Evolutionary conservation across 2,329 filamentous ascomycete species (phyloP), one percentile per base, ranked within the genome.

Genomic region (Arthrinium phaeospermum): DNA sequence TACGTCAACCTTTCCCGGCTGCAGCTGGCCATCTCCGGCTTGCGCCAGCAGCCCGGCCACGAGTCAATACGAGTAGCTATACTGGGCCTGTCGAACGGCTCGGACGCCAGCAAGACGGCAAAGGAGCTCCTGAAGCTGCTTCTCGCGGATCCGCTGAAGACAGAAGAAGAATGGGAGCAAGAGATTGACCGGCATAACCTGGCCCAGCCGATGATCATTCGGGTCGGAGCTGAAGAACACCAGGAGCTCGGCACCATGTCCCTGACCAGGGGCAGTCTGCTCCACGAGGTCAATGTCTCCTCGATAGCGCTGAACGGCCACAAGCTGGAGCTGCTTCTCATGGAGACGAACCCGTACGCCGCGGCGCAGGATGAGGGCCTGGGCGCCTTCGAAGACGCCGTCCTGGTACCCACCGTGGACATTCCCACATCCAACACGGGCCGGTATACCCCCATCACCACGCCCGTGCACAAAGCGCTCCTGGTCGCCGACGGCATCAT

Each of bases 391-490:
- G 86, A 89, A 73, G 92, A 95, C 74, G 86, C 90, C 0, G 85
- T 95, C 16, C 87, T 98, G n/a, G 92, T 94, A 24, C 95, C 95
- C 3, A 87, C 87, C 0, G 88, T 97, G 46, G 91, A 93, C 27
- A 93, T 94, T 57, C 90, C 89, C 1, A 88, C 86, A 7, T 91
- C 92, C 19, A 87, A 86, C 73, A 90, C 89, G 22, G 91, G 91
- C 12, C 86, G 90, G 73, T 88, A 90, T 72, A 91, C 91, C 16
- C 88, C 91, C 22, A 86, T 96, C 57, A 90, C 91, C 8, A 94
- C 94, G 64, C 95, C 96, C 0, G 94, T 98, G 0, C 96, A 98
- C 79, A 93, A 92, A 79, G 90, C 92, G 0, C 82, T 98, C 22
- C 77, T 98, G 13, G 88, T 97, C 12, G 91, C 91, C 0, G 88